phyloP scores from a whole-genome alignment of 192 early-diverging fungal species.

The Globomyces pollinis-pini region DNA sequence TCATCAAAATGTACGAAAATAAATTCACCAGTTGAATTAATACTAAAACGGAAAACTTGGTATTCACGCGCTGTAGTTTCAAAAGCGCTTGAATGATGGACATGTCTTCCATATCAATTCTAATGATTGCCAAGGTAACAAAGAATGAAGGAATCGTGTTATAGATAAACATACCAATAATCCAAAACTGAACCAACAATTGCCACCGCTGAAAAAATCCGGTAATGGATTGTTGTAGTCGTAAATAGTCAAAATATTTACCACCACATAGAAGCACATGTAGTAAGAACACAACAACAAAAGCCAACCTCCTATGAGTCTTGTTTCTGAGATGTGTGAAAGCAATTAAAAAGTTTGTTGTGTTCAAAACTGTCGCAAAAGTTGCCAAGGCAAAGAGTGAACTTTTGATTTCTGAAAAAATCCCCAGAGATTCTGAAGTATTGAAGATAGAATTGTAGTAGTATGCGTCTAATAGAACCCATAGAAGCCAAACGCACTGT shows the following conservation, averaged over 20 bases:
- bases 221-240: background rate
- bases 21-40: background rate
- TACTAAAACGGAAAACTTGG: background rate
- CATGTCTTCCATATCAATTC: background rate
- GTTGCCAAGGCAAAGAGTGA: background rate
- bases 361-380: conserved; percentile 6
- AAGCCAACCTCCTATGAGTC: background rate
- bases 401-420: background rate
- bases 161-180: conserved; percentile 2
- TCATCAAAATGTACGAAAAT: background rate
- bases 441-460: conserved; percentile 9
- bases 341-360: background rate
- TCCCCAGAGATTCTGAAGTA: background rate
- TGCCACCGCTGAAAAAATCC: background rate
- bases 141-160: conserved; percentile 3
- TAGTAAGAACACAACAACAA: background rate
- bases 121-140: background rate
- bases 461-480: background rate
- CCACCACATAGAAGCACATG: background rate
- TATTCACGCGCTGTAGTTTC: background rate
- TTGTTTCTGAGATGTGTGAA: background rate
- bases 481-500: conserved; percentile 1
- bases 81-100: background rate
- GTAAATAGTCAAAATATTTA: background rate
- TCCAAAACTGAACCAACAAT: background rate